These are phyloP conservation scores for Phascolomyces articulosus DNA, from an alignment of 371 early-diverging fungal genomes.

Conservation along the genomic window DNA sequence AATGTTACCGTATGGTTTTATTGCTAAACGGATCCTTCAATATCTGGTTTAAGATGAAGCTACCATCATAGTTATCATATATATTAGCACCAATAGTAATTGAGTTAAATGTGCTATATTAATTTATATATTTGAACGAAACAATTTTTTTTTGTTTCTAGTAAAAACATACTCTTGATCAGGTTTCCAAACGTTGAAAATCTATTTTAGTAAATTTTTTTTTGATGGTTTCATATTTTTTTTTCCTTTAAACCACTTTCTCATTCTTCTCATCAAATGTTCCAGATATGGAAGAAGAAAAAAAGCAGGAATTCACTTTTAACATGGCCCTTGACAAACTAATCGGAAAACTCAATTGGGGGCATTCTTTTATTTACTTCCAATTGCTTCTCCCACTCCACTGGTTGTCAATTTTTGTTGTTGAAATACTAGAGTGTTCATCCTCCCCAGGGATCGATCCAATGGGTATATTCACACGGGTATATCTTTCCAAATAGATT, in stretches of 20 bases:
- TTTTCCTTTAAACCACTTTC: too few species aligned
- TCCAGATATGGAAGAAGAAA: too few species aligned
- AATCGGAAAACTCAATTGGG: conserved; percentile 2
- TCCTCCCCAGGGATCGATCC: conserved; percentile 10
- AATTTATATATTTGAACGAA: too few species aligned
- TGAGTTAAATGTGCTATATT: neutral
- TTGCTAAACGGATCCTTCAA: too few species aligned
- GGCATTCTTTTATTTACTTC: neutral
- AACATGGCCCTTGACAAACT: neutral
- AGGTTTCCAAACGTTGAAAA: conserved; percentile 27
- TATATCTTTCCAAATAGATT: conserved; percentile 12
- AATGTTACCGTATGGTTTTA: too few species aligned
- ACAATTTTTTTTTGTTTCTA: too few species aligned
- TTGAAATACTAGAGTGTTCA: neutral
- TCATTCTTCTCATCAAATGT: too few species aligned
- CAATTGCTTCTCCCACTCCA: too few species aligned
- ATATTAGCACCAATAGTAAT: neutral
- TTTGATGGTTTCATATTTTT: too few species aligned
- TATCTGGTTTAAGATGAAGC: conserved; percentile 27
- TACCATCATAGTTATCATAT: neutral
- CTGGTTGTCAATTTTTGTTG: neutral
- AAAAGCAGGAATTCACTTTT: conserved; percentile 6
- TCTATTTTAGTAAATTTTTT: too few species aligned
- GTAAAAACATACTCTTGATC: too few species aligned
- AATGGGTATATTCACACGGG: conserved; percentile 17